phyloP scores from a whole-genome alignment of 1,284 basidiomycete species.

The Tilletia horrida region DNA sequence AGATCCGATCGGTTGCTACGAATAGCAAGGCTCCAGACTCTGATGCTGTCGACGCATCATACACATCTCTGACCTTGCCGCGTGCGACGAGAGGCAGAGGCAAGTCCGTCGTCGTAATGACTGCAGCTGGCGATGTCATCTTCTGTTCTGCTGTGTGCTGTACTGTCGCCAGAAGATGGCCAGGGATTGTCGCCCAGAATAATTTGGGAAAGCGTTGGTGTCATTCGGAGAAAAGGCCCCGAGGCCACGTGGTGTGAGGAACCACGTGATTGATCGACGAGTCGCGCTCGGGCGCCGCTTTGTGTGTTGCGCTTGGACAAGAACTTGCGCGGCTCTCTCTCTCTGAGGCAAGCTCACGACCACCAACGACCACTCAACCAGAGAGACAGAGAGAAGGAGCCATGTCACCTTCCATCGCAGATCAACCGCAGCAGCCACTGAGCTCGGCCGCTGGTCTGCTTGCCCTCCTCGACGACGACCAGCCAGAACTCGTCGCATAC shows the following conservation, averaged over 20 bases:
- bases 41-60: slow-evolving; percentile 40
- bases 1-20: slow-evolving; percentile 92
- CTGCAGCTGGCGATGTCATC: background rate
- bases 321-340: background rate
- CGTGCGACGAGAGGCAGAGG: slow-evolving; percentile 50
- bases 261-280: background rate
- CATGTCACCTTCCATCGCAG: slow-evolving; percentile 11
- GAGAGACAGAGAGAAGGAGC: background rate
- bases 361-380: background rate
- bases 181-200: slow-evolving; percentile 7
- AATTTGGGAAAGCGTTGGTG: background rate
- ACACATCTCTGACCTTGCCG: slow-evolving; percentile 54
- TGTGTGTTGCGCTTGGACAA: background rate
- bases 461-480: slow-evolving; percentile 52
- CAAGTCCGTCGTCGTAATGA: slow-evolving; percentile 19
- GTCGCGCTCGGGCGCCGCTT: background rate
- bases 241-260: background rate
- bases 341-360: background rate
- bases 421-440: slow-evolving; percentile 6
- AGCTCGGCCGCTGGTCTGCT: slow-evolving; percentile 42
- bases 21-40: slow-evolving; percentile 63
- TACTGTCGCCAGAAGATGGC: no score
- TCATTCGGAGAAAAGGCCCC: background rate
- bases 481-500: slow-evolving; percentile 51
- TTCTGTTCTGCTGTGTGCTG: background rate